Evolutionary conservation across 2,329 filamentous ascomycete species (phyloP).

Genomic region (Chrysosporium queenslandicum): DNA sequence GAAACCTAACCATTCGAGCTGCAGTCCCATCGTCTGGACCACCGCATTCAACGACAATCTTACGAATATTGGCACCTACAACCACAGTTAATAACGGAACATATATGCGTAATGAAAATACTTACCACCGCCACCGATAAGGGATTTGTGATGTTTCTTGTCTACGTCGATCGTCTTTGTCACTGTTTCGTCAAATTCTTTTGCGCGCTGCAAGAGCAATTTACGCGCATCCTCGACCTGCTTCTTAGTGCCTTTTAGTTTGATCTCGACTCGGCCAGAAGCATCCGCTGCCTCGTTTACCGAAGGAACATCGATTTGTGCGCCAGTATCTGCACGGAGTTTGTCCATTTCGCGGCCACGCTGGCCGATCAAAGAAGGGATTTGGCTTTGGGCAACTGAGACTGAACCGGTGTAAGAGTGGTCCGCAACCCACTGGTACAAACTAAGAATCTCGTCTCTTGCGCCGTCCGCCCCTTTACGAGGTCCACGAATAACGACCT

Average conservation of each 20-base stretch:
- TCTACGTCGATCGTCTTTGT: conserved; percentile 80
- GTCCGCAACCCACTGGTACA: conserved; percentile 83
- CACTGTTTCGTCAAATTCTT: conserved; percentile 82
- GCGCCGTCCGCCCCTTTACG: conserved; percentile 88
- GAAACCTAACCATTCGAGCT: conserved; percentile 88
- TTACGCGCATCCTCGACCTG: conserved; percentile 89
- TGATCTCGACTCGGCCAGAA: conserved; percentile 67
- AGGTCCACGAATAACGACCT: conserved; percentile 82
- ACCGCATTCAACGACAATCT: conserved; percentile 77
- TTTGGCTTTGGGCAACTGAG: conserved; percentile 77
- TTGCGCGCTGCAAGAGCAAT: conserved; percentile 73
- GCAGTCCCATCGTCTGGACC: conserved; percentile 79
- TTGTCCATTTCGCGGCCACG: conserved; percentile 86
- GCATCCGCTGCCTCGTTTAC: conserved; percentile 58
- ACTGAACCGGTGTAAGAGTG: conserved; percentile 72
- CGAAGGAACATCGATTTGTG: conserved; percentile 83
- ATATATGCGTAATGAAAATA: conserved; percentile 17
- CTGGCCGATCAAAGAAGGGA: conserved; percentile 87
- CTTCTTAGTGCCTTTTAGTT: conserved; percentile 82
- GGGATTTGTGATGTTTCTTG: conserved; percentile 77
- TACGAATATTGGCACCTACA: conserved; percentile 71
- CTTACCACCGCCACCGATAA: conserved; percentile 84
- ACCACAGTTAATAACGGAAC: conserved; percentile 31
- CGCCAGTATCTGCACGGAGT: conserved; percentile 71
- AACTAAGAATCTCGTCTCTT: conserved; percentile 77